Evolutionary conservation across 176 grass and related monocot genomes (phyloP), one percentile per base, ranked within the genome.

Genomic region (Hyparrhenia diplandra): DNA sequence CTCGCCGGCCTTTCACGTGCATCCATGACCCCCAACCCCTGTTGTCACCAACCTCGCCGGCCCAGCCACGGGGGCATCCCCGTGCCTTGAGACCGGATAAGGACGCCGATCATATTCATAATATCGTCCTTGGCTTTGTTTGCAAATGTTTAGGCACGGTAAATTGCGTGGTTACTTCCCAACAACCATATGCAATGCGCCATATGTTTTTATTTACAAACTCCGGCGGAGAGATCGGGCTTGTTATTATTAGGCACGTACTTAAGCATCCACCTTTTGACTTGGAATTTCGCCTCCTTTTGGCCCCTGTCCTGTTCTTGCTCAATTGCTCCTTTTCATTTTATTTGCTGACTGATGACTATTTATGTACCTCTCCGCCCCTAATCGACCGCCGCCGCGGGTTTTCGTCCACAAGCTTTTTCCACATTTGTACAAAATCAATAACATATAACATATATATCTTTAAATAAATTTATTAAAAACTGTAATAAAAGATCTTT

Each of bases 21-120:
- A 23, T 2, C 76, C 76, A 79, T 66, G 76, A 79, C 67, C 59
- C 7, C 36, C 36, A 40, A 42, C 66, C 58, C 34, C 71, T 68
- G 29, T 74, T 30, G 69, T 69, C 70, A 81, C 82, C 63, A 80
- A 43, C 64, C 76, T 61, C 55, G 8, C 27, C 32, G 47, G 13
- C 25, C 43, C 21, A 16, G 64, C 68, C 75, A 69, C 73, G 69
- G 69, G 3, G 27, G 7, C 58, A 5, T 43, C 67, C 23, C 30
- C 39, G 73, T 75, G 7, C 58, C 40, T 78, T 43, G 65, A 75
- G 13, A 80, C 20, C 82, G 86, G 89, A 91, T 79, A 91, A 91
- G 85, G 77, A 91, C 27, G 25, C n/a, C 6, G 1, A 27, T 58
- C 17, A n/a, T 58, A 24, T n/a, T 57, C 7, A 60, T n/a, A 59